Percentiles rank a stretch among this genome's conserved stretches.
Evolutionary conservation across 352 stramenopile species (phyloP).

Genomic region (Albugo laibachii): DNA sequence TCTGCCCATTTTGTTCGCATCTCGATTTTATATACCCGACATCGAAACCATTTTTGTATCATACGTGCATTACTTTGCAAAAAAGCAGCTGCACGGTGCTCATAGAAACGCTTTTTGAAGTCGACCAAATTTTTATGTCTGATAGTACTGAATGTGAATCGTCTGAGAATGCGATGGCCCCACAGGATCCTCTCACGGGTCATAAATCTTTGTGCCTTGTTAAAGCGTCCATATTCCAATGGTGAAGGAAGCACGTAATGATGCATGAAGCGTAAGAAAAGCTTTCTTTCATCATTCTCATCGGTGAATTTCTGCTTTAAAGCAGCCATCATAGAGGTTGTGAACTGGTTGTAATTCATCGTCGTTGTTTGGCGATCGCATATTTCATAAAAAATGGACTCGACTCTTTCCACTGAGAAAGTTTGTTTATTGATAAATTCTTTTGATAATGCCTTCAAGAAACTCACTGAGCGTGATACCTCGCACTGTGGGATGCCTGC

Average conservation of each 20-base stretch:
- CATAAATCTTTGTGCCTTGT: conserved; percentile 18
- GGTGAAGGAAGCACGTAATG: conserved; percentile 35
- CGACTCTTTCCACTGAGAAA: conserved; percentile 30
- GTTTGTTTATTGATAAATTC: conserved; percentile 36
- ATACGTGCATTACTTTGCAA: no score
- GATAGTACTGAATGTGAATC: conserved; percentile 20
- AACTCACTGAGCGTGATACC: neutral
- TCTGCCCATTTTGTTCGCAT: no score
- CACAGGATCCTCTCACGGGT: conserved; percentile 24
- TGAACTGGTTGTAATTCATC: conserved; percentile 40
- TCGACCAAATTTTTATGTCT: conserved; percentile 10
- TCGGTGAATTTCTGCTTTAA: neutral
- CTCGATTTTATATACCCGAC: no score
- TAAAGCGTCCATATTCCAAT: conserved; percentile 34
- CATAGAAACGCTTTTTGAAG: no score
- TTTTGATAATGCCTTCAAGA: neutral
- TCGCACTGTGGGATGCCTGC: neutral
- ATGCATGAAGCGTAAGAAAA: conserved; percentile 48
- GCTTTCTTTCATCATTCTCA: conserved; percentile 36
- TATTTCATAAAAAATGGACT: conserved; percentile 55
- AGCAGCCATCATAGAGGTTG: conserved; percentile 17
- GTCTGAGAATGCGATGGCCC: conserved; percentile 18
- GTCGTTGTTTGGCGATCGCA: conserved; percentile 44
- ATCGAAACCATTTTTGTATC: no score
- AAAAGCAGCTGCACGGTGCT: no score